Base-by-base conservation (phyloP, 192 early-diverging fungal species). In the Coemansia sp. region DNA sequence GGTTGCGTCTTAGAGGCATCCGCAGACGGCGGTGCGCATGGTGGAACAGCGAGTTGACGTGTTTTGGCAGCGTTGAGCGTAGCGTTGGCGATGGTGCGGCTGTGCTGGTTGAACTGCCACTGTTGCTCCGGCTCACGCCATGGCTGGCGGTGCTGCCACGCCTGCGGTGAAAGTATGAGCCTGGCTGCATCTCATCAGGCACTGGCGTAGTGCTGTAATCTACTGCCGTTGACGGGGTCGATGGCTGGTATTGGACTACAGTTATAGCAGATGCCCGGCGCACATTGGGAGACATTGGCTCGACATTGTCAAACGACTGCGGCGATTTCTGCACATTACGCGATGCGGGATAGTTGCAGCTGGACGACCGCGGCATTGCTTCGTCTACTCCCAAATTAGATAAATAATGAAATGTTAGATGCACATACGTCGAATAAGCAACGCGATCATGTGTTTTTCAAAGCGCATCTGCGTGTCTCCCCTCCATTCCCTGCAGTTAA, bases 21-120 rank as follows among this genome's bases (percentile, higher is more conserved):
- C 32, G 14, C 2, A 37, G 12, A 15, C 61, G 50, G 35, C 29
- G 61, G 14, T 53, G 48, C 5, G 61, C 17, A 22, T 29, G 61
- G 3, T 53, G 50, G 21, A 39, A 17, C 35, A 53, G 37, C 14
- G 61, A 60, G 1, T 35, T 7, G 2, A 53, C 43, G 61, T 51
- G 61, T 19, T 53, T 53, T 27, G 48, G 60, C 43, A 51, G 12
- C 22, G 32, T 35, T 9, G 25, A 21, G 35, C 29, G 61, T 37
- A 17, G 19, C 8, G 19, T 5, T 23, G 49, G 35, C 12, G 23
- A 14, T 5, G 53, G 56, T 4, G 25, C 49, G 1, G 64, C 24
- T 2, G 76, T 69, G 62, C 51, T 39, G 23, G 56, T 23, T 1
- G 68, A 66, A 52, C 76, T 79, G 52, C 63, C 41, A 35, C 66